These are phyloP conservation scores for Nitzschia palea DNA, from an alignment of 108 stramenopile genomes.

Conservation along the genomic window DNA sequence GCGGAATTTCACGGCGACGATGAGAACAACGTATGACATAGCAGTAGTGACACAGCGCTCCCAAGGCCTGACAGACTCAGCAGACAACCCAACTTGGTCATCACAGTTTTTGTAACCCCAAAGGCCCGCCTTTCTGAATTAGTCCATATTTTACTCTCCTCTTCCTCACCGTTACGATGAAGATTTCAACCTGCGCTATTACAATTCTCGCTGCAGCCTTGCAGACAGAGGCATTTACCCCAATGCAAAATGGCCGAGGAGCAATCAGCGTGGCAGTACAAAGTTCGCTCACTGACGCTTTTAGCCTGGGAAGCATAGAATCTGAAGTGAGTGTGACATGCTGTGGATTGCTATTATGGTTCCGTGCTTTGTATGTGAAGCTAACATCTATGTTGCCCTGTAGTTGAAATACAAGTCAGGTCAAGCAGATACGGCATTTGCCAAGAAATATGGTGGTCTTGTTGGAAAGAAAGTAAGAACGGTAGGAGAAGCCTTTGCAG, in stretches of 20 bases:
- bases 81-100: no score
- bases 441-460: constrained; percentile 74
- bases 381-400: not conserved
- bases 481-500: constrained; percentile 87
- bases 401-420: constrained; percentile 76
- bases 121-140: no score
- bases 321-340: constrained; percentile 23
- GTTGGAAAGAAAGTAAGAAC: constrained; percentile 79
- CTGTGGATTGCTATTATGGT: not conserved
- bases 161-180: constrained; percentile 18
- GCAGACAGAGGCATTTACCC: constrained; percentile 13
- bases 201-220: constrained; percentile 8
- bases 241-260: not conserved
- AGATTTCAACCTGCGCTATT: constrained; percentile 19
- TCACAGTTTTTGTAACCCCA: no score
- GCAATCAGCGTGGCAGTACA: not conserved
- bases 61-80: no score
- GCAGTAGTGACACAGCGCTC: no score
- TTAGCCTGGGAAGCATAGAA: constrained; percentile 29
- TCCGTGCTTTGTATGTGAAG: not conserved
- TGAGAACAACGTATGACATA: no score
- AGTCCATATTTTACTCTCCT: no score
- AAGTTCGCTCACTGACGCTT: not conserved
- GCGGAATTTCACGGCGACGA: no score
- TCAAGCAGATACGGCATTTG: constrained; percentile 80